These are phyloP conservation scores for Graphiopsis chlorocephala DNA, from an alignment of 2,329 filamentous ascomycete genomes.

Conservation along the genomic window DNA sequence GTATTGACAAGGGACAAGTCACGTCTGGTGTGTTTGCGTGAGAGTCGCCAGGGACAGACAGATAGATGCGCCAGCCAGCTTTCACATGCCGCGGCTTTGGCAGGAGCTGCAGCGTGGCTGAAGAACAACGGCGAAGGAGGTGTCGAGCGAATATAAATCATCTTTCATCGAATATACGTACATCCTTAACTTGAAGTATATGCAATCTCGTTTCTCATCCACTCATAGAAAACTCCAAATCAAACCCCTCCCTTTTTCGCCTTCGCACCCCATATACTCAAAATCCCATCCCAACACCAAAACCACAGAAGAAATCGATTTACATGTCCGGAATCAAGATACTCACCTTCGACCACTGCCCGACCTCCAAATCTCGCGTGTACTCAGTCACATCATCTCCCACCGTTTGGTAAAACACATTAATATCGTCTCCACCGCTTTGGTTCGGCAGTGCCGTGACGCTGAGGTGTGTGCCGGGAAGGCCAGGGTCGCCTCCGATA, in stretches of 20 bases:
- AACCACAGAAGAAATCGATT: background rate
- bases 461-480: slow-evolving; percentile 42
- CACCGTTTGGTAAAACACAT: slow-evolving; percentile 34
- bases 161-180: background rate
- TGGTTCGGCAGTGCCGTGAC: slow-evolving; percentile 36
- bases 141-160: background rate
- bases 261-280: background rate
- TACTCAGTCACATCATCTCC: slow-evolving; percentile 21
- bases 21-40: background rate
- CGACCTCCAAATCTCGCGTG: slow-evolving; percentile 30
- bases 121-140: background rate
- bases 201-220: background rate
- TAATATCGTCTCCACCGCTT: slow-evolving; percentile 30
- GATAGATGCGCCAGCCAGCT: background rate
- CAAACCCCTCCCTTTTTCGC: background rate
- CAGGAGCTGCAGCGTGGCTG: background rate
- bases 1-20: background rate
- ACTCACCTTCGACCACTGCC: slow-evolving; percentile 28
- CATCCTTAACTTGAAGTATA: background rate
- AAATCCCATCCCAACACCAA: background rate
- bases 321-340: slow-evolving; percentile 20
- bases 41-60: background rate
- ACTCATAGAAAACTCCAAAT: background rate
- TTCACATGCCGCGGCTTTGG: slow-evolving; percentile 6
- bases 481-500: slow-evolving; percentile 34